These are phyloP conservation scores for Myriosclerotinia curreyana DNA, from an alignment of 2,329 filamentous ascomycete genomes.

Conservation along the genomic window DNA sequence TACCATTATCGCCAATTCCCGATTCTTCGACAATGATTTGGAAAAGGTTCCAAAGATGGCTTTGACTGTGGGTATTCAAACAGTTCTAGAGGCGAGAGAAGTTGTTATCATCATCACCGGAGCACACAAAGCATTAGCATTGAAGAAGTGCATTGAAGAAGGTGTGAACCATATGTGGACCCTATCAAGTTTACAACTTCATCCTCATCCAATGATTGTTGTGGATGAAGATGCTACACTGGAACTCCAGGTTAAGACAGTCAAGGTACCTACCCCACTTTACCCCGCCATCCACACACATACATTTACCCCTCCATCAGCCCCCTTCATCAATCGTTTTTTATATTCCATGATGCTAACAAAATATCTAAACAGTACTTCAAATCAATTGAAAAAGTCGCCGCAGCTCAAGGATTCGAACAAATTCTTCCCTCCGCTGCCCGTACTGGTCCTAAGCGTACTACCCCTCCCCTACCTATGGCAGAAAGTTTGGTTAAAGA, in stretches of 20 bases:
- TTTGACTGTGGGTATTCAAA: constrained; percentile 80
- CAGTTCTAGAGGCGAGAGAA: constrained; percentile 75
- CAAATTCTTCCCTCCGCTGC: constrained; percentile 56
- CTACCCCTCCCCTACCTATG: constrained; percentile 27
- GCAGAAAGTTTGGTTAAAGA: constrained; percentile 27
- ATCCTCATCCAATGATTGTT: constrained; percentile 77
- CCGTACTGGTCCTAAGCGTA: constrained; percentile 48
- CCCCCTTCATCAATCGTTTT: not conserved
- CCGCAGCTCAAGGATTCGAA: constrained; percentile 54
- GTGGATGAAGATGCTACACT: constrained; percentile 77
- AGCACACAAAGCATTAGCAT: constrained; percentile 73
- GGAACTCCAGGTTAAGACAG: constrained; percentile 71
- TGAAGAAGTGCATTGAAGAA: constrained; percentile 78
- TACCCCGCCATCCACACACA: not conserved
- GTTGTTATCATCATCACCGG: constrained; percentile 81
- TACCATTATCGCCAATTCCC: constrained; percentile 79
- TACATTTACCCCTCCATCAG: not conserved
- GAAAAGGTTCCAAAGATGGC: constrained; percentile 75
- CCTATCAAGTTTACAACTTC: constrained; percentile 74
- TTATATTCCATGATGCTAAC: constrained; percentile 2
- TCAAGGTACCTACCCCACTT: constrained; percentile 49
- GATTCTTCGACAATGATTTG: constrained; percentile 77
- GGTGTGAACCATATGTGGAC: constrained; percentile 92
- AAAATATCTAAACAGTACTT: constrained; percentile 52
- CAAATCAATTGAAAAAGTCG: constrained; percentile 67